phyloP scores from a whole-genome alignment of 129 eudicot genomes.

The Helianthus annuus region HanXRQr2.0-SUNRISE NC_035438.2:70042209-70042708 shows the following conservation, averaged over 20 bases:
- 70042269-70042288: constrained; percentile 70
- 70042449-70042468: constrained; percentile 60
- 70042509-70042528: constrained; percentile 61
- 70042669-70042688: constrained; percentile 64
- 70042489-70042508: constrained; percentile 63
- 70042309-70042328: constrained; percentile 90
- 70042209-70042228: constrained; percentile 64
- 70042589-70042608: constrained; percentile 65
- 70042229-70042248: constrained; percentile 69
- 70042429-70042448: constrained; percentile 74
- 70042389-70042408: constrained; percentile 77
- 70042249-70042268: constrained; percentile 70
- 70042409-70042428: constrained; percentile 81
- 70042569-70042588: constrained; percentile 66
- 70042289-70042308: constrained; percentile 62
- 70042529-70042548: constrained; percentile 77
- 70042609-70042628: constrained; percentile 72
- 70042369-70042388: constrained; percentile 83
- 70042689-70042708: constrained; percentile 74
- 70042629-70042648: constrained; percentile 80
- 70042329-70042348: constrained; percentile 85
- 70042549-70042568: constrained; percentile 68
- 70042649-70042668: constrained; percentile 72
- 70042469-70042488: constrained; percentile 67
- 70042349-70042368: constrained; percentile 87